These are phyloP conservation scores for Curvularia verruculosa DNA, from an alignment of 2,329 filamentous ascomycete genomes.

Conservation along the genomic window DNA sequence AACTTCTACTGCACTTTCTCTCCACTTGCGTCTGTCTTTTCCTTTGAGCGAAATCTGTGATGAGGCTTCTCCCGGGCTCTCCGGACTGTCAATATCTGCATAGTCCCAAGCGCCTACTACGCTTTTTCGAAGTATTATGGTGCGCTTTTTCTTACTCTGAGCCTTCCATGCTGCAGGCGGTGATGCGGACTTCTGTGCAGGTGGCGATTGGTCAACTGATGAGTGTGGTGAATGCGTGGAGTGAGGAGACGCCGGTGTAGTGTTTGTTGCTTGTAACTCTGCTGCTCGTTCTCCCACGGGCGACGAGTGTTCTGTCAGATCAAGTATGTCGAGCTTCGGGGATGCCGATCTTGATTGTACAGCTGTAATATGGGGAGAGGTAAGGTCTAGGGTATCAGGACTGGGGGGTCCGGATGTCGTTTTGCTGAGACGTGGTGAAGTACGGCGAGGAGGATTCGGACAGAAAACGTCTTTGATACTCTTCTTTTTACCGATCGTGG, in stretches of 20 bases:
- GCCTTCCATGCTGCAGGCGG: conserved; percentile 40
- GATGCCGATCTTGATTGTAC: conserved; percentile 8
- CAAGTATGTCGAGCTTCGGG: conserved; percentile 27
- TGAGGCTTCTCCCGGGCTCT: conserved; percentile 3
- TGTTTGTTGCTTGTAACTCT: neutral
- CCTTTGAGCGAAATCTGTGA: conserved; percentile 21
- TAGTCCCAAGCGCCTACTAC: conserved; percentile 42
- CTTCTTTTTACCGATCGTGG: conserved; percentile 4
- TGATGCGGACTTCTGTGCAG: conserved; percentile 19
- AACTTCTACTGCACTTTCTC: conserved; percentile 46
- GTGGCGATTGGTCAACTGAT: conserved; percentile 31
- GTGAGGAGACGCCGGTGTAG: conserved; percentile 10
- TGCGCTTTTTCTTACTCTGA: conserved; percentile 38
- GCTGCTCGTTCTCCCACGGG: conserved; percentile 3
- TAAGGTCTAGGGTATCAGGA: conserved; percentile 37
- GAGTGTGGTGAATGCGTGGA: conserved; percentile 6
- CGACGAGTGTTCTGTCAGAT: conserved; percentile 31
- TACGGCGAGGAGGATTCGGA: conserved; percentile 20
- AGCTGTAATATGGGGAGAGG: conserved; percentile 11
- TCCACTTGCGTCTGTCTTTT: conserved; percentile 40
- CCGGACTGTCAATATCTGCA: conserved; percentile 34
- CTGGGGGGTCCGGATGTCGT: conserved; percentile 16
- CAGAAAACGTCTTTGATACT: conserved; percentile 6
- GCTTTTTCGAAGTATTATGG: conserved; percentile 41
- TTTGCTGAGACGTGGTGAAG: conserved; percentile 32